A percentile compares a stretch with the other conserved stretches of the same genome.
Conservation (phyloP, 176 grass and related monocot species). For the Pharus latifolius region DNA sequence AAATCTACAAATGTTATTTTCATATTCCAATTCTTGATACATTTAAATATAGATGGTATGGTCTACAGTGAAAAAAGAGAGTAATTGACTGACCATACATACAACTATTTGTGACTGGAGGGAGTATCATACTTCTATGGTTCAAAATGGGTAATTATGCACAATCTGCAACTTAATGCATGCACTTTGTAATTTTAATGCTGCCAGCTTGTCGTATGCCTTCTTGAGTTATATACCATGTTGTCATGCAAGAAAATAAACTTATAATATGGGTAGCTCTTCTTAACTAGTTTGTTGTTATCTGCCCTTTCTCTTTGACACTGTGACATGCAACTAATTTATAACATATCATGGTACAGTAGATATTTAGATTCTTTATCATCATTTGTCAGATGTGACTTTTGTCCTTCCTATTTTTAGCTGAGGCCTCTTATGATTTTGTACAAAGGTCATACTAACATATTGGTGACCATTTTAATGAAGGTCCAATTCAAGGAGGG, state of each 20-base stretch:
- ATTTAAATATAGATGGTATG: no score
- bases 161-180: no score
- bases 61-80: no score
- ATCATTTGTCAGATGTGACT: not conserved
- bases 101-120: no score
- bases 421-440: not conserved
- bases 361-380: not conserved
- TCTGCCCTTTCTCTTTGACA: not conserved
- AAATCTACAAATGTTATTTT: no score
- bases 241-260: not conserved
- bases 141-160: no score
- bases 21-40: no score
- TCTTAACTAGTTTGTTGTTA: not conserved
- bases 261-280: not conserved
- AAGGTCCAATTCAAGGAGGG: constrained; percentile 93
- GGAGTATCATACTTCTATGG: no score
- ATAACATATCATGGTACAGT: no score
- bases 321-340: not conserved
- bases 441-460: not conserved
- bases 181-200: no score
- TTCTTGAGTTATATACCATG: not conserved
- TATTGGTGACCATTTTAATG: not conserved
- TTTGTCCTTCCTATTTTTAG: not conserved
- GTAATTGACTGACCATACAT: no score
- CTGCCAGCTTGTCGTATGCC: not conserved